Base-by-base conservation (phyloP, 2,329 filamentous ascomycete genomes). In the Epichloe gansuensis region DNA sequence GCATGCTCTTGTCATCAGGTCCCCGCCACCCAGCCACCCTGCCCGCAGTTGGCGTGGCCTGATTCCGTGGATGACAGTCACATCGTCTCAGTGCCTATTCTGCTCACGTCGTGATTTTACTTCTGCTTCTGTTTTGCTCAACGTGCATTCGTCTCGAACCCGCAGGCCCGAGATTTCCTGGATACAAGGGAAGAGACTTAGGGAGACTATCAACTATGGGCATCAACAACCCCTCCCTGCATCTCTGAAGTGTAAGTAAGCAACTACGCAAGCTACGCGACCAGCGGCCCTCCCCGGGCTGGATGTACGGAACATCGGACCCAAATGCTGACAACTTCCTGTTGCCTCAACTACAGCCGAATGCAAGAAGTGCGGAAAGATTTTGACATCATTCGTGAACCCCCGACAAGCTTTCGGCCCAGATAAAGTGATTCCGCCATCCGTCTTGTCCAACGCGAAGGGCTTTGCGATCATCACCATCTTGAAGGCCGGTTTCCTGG, bases 291-390 rank as follows among this genome's bases (percentile, higher is more conserved):
- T 21, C 28, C 28, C 7, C 9, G 37, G 21, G 37, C 21, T n/a
- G 25, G 5, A 35, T 39, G 12, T 39, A 7, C 41, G 28, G 37
- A 17, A 38, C 41, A 5, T 21, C 3, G 41, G 41, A 25, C 37
- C 21, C 15, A 28, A 41, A 31, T 39, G 38, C 50, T 52, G 38
- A 52, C 51, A 13, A 4, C n/a, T 23, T 31, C 15, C 17, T 13
- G 13, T 41, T 55, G 56, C 59, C 60, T 53, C 58, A 50, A 52
- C 53, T 3, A 46, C 70, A 96, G 91, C 89, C 75, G 93, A 98
- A 75, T 97, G 93, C 74, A 93, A 86, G 70, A 98, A 98, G 73
- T 93, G 90, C 67, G 87, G 87, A 66, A 95, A 95, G 76, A 97
- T 97, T 64, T 80, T 98, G 61, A 81, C 87, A 46, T 95, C 91